Conservation (phyloP, 139 green algal species). For the Ettlia oleoabundans region DNA sequence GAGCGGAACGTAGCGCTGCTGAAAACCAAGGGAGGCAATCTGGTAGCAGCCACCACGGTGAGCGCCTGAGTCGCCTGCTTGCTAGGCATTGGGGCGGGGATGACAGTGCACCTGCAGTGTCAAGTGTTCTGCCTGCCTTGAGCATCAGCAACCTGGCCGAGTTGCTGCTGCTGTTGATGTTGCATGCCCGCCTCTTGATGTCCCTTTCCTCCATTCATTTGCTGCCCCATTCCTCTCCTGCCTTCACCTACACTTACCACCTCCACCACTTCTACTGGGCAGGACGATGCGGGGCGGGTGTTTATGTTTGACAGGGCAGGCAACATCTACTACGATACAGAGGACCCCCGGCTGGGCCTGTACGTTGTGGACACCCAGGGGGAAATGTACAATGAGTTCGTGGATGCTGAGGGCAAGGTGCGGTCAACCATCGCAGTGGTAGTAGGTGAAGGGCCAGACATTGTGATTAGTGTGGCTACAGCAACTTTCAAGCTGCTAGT, state of each 20-base stretch:
- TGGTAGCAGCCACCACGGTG: constrained; percentile 39
- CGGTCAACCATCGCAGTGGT: too few relatives aligned
- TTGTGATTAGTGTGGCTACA: too few relatives aligned
- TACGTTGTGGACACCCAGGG: constrained; percentile 47
- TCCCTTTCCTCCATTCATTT: neutral
- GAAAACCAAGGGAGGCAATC: constrained; percentile 54
- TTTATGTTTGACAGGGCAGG: constrained; percentile 58
- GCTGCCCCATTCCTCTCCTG: neutral
- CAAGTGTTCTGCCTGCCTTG: too few relatives aligned
- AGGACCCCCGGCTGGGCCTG: constrained; percentile 44
- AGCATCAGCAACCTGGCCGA: too few relatives aligned
- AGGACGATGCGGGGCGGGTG: constrained; percentile 42
- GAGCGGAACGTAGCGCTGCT: constrained; percentile 41
- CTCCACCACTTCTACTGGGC: neutral
- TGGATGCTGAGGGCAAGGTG: constrained; percentile 40
- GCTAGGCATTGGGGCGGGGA: too few relatives aligned
- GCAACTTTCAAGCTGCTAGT: too few relatives aligned
- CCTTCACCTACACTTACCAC: too few relatives aligned
- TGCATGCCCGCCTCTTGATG: too few relatives aligned
- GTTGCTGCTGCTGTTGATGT: too few relatives aligned
- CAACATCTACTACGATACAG: constrained; percentile 68
- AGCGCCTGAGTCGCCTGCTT: neutral
- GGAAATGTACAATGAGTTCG: constrained; percentile 50
- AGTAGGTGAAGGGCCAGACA: too few relatives aligned
- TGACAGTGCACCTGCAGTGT: too few relatives aligned